Evolutionary conservation across 768 basidiomycete genomes (phyloP), one percentile per base, ranked within the genome.

Genomic region (Boletus subparvulus): DNA sequence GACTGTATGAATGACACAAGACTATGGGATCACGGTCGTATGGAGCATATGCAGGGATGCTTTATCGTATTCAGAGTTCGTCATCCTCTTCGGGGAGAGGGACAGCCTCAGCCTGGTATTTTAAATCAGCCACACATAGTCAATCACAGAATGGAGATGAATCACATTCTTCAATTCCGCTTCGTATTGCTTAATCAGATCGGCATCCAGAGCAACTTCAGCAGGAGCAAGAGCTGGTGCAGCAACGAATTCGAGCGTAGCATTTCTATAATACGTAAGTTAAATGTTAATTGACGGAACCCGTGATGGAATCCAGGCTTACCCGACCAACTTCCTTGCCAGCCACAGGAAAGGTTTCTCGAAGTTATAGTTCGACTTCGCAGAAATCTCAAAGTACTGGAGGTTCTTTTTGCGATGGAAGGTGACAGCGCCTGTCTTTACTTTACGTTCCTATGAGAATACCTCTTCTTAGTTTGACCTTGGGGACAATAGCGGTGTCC

Each of bases 381-480:
- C 97, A 0, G 97, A 98, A 65, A 99, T 98, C 71, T 99, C 97
- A 73, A 95, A 99, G 81, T 99, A 99, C 73, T 98, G 97, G 50
- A 99, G 83, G 77, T 96, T 98, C 84, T 99, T 99, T 92, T 99
- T 99, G 72, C 97, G 84, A 83, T 98, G 97, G 88, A 99, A 99
- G 44, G 97, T 99, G 59, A 99, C 97, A 42, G 89, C 86, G 49
- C 92, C 92, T 24, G 96, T 98, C 83, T 98, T 99, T 65, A 99
- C 97, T 84, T 99, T 99, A 61, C 97, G 94, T 77, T 99, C 97
- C 96, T 98, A 69, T 56, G 61, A 16, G n/a, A 54, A 61, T 36
- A 43, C 43, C 37, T 14, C 30, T 26, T 33, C 36, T 61, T 36
- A 60, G 50, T 46, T 53, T 49, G 49, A 55, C 44, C 36, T 26